phyloP scores from a whole-genome alignment of 768 basidiomycete species.

The Lyophyllum atratum region DNA sequence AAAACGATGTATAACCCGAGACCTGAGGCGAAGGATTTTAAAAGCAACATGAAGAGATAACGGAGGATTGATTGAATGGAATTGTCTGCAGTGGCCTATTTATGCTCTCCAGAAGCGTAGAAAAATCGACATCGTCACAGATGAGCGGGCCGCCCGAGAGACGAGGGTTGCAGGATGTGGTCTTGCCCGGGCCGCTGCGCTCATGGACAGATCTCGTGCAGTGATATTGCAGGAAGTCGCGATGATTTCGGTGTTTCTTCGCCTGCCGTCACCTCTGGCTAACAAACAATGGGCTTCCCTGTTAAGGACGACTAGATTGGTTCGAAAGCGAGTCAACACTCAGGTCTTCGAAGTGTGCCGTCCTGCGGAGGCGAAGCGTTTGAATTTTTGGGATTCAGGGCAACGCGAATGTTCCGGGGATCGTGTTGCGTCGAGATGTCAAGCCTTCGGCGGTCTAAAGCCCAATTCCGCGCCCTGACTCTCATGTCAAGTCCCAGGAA shows the following conservation, averaged over 20 bases:
- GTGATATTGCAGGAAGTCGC: not conserved
- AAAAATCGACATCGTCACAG: not conserved
- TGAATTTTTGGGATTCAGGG: not conserved
- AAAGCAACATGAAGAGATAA: not conserved
- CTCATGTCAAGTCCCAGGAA: no score
- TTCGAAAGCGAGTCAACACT: not conserved
- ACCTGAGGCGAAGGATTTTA: slow-evolving; percentile 5
- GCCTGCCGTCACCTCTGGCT: not conserved
- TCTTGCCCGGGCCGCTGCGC: slow-evolving; percentile 3
- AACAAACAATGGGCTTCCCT: not conserved
- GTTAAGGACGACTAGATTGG: not conserved
- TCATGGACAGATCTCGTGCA: not conserved
- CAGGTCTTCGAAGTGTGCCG: no score
- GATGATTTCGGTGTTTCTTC: slow-evolving; percentile 17
- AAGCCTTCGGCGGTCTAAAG: no score
- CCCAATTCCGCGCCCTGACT: no score
- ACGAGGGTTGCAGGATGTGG: not conserved
- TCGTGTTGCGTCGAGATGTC: no score
- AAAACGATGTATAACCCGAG: slow-evolving; percentile 10
- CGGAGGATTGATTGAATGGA: not conserved
- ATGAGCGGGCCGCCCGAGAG: slow-evolving; percentile 4
- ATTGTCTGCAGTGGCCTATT: not conserved
- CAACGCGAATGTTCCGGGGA: no score
- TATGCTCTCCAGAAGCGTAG: not conserved
- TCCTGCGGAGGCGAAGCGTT: not conserved